phyloP scores from a whole-genome alignment of 2,329 filamentous ascomycete genomes.

The Venturia carpophila region DNA sequence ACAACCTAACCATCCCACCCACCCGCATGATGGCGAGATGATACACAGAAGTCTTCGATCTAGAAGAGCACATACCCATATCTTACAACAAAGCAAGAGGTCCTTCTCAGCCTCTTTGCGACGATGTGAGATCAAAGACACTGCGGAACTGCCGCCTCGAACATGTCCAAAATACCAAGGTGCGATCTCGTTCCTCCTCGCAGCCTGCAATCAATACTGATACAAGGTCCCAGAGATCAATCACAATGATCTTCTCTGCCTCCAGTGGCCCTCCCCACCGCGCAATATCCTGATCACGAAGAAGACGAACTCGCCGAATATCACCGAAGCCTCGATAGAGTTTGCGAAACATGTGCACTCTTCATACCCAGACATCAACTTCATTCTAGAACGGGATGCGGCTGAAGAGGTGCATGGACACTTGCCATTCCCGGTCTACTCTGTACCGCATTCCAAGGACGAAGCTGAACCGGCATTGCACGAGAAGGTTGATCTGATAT shows the following conservation, averaged over 20 bases:
- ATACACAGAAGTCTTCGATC: constrained; percentile 5
- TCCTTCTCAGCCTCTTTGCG: constrained; percentile 13
- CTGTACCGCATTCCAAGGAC: constrained; percentile 2
- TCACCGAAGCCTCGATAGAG: constrained; percentile 50
- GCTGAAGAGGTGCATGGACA: constrained; percentile 62
- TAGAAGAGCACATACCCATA: neutral
- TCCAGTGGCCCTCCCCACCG: constrained; percentile 61
- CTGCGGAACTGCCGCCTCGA: constrained; percentile 33
- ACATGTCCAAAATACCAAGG: constrained; percentile 28
- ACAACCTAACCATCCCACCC: neutral
- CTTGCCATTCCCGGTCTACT: constrained; percentile 67
- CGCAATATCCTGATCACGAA: constrained; percentile 62
- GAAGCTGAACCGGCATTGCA: constrained; percentile 43
- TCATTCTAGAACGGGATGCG: constrained; percentile 74
- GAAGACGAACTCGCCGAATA: constrained; percentile 51
- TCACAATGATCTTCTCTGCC: constrained; percentile 53
- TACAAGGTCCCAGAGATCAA: constrained; percentile 41
- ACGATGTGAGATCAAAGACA: constrained; percentile 42
- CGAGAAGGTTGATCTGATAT: constrained; percentile 76
- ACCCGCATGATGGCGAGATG: constrained; percentile 13
- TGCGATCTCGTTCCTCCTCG: neutral
- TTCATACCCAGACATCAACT: constrained; percentile 71
- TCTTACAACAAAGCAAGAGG: neutral
- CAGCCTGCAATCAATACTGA: neutral
- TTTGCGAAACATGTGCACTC: constrained; percentile 62